phyloP scores from a whole-genome alignment of 2,329 filamentous ascomycete genomes.

The Teratosphaeria destructans region DNA sequence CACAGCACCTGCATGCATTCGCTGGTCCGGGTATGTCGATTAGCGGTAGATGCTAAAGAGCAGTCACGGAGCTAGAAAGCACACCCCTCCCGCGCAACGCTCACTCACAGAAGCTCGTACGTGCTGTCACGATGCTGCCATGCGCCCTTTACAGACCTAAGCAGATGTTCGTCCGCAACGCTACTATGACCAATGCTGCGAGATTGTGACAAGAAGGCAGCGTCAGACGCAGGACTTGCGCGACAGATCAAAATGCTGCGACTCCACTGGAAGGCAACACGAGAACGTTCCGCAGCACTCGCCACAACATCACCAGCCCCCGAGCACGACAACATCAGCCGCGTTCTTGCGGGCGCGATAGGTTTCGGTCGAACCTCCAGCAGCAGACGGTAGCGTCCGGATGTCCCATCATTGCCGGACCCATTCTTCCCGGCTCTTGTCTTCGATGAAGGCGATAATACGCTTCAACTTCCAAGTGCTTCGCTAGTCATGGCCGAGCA shows the following conservation, averaged over 20 bases:
- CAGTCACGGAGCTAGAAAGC: not conserved
- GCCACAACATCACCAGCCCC: not conserved
- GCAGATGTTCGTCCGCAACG: not conserved
- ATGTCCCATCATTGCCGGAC: not conserved
- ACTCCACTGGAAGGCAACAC: not conserved
- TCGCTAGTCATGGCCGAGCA: not conserved
- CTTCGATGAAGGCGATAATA: not conserved
- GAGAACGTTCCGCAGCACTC: not conserved
- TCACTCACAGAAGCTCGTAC: not conserved
- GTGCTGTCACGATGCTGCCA: not conserved
- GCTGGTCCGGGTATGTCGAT: too few species aligned
- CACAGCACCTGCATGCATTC: too few species aligned
- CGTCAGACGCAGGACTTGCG: not conserved
- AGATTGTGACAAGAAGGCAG: not conserved
- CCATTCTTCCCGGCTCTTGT: not conserved
- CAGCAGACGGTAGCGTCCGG: not conserved
- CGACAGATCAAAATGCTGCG: not conserved
- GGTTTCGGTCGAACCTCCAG: not conserved
- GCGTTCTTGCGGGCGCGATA: not conserved
- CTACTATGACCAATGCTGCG: too few species aligned
- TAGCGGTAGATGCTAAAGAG: not conserved
- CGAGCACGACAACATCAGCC: not conserved
- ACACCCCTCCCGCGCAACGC: not conserved
- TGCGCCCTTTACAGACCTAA: not conserved
- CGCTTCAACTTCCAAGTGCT: not conserved